Evolutionary conservation across 306 rosid genomes (phyloP), one percentile per base, ranked within the genome.

Genomic region (Vicia villosa): DNA sequence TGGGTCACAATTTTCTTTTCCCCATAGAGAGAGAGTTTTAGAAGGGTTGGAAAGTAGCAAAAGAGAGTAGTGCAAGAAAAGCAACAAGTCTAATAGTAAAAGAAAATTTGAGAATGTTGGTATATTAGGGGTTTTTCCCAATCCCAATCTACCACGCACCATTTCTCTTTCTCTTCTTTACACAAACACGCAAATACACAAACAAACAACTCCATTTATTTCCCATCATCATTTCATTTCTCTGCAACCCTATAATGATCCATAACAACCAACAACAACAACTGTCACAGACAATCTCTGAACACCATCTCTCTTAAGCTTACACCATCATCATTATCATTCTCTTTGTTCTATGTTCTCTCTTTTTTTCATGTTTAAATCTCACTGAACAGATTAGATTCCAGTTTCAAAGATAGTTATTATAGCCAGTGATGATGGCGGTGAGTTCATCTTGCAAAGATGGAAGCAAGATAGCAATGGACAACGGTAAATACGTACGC

Each of bases 401-500:
- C 14, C 19, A 26, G 13, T 47, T 57, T 77, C 41, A 67, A 60
- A 76, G 88, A 79, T 47, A 19, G 65, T n/a, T n/a, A n/a, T 24
- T 24, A 24, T 24, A 24, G 28, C 28, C 3, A 24, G 28, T 24
- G 77, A 88, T 91, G 91, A 87, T 87, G 96, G 90, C 89, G 28
- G 94, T 87, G 73, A 85, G 90, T 47, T 88, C 96, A 1, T 58
- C 69, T 16, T 80, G 89, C 80, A 90, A 87, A 66, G 98, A 92
- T 32, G 81, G 88, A 43, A 83, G 50, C 75, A 94, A 82, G 80
- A 37, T 82, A 66, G 74, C 50, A 59, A 61, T 94, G 96, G 99
- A 94, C 63, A 94, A 94, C 77, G 99, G 99, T n/a, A 94, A 94
- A 82, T 94, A 94, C 62, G 99, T 94, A 6, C 12, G 99, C 19